phyloP scores from a whole-genome alignment of 2,329 filamentous ascomycete genomes.

The Fusarium drepaniforme region DNA sequence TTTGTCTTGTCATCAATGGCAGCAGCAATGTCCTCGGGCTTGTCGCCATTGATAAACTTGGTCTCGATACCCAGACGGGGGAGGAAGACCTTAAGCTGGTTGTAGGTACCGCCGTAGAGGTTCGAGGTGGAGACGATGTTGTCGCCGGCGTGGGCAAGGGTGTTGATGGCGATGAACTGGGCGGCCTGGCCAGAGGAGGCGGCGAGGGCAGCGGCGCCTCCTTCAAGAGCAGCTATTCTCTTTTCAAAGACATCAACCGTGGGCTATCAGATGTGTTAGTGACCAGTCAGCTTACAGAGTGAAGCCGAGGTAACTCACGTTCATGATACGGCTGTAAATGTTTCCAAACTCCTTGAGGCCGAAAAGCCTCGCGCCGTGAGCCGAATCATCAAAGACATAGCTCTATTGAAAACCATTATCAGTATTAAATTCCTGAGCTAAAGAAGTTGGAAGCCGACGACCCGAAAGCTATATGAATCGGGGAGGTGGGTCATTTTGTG shows the following conservation, averaged over 20 bases:
- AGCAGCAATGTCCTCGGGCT: slow-evolving; percentile 80
- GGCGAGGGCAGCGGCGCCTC: slow-evolving; percentile 87
- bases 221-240: slow-evolving; percentile 94
- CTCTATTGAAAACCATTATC: slow-evolving; percentile 64
- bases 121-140: slow-evolving; percentile 94
- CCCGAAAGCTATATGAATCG: background rate
- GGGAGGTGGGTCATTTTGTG: background rate
- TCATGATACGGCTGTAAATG: slow-evolving; percentile 97
- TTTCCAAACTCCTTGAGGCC: slow-evolving; percentile 97
- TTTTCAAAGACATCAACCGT: slow-evolving; percentile 98
- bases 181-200: slow-evolving; percentile 89
- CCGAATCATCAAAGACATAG: slow-evolving; percentile 94
- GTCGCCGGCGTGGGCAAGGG: slow-evolving; percentile 88
- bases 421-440: background rate
- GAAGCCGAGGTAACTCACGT: slow-evolving; percentile 65
- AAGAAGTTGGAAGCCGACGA: background rate
- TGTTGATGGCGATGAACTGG: slow-evolving; percentile 89
- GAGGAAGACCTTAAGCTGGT: slow-evolving; percentile 94
- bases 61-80: slow-evolving; percentile 88
- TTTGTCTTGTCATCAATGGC: slow-evolving; percentile 95
- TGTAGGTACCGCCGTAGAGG: slow-evolving; percentile 95
- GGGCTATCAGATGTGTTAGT: slow-evolving; percentile 65
- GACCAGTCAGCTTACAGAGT: background rate
- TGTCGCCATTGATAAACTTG: slow-evolving; percentile 89
- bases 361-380: slow-evolving; percentile 94